Base-by-base conservation (phyloP, 495 filamentous ascomycete genomes). In the Parachaetomium inaequale region DNA sequence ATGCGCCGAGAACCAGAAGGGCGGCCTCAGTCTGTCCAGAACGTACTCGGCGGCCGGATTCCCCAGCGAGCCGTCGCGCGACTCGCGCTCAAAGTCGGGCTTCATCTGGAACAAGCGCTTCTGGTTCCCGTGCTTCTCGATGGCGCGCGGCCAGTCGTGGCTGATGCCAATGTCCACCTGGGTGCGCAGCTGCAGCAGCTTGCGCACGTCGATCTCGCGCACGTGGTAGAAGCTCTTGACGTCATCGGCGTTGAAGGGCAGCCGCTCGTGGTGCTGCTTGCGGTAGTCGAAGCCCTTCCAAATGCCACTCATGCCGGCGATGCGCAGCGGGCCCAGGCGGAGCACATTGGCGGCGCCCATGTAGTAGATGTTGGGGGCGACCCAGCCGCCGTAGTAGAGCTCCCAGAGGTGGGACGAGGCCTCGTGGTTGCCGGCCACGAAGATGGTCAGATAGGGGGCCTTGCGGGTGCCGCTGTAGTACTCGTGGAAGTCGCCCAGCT, bases 361-460 rank as follows among this genome's bases (percentile, higher is more conserved):
- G 77, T 96, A 98, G 78, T 95, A 98, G 55, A 98, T 98, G 56
- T 93, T 96, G 19, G 90, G 92, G 1, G 93, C 93, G 2, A 91
- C 94, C 94, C 94, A 98, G 40, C 94, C 94, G 43, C 94, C 94
- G 71, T 98, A 96, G 77, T 90, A 95, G 3, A 98, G 82, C 70
- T 98, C 94, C 76, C 83, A 92, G 0, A 96, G 72, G 70, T 97
- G 82, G 34, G 88, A 91, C 62, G 88, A 86, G 0, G 94, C 92
- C 73, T 98, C 94, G 64, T 98, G 94, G 70, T 98, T 98, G 8
- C 94, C 94, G 40, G 87, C 93, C 53, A 96, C 84, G 73, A 98
- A 98, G 58, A 98, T 76, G 19, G 95, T 98, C 28, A 94, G 78
- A 65, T 90, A 95, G 0, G 95, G 94, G 0, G 95, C 94, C 45